Evolutionary conservation across 176 grass and related monocot genomes (phyloP).

Genomic region (Avena eriantha): DNA sequence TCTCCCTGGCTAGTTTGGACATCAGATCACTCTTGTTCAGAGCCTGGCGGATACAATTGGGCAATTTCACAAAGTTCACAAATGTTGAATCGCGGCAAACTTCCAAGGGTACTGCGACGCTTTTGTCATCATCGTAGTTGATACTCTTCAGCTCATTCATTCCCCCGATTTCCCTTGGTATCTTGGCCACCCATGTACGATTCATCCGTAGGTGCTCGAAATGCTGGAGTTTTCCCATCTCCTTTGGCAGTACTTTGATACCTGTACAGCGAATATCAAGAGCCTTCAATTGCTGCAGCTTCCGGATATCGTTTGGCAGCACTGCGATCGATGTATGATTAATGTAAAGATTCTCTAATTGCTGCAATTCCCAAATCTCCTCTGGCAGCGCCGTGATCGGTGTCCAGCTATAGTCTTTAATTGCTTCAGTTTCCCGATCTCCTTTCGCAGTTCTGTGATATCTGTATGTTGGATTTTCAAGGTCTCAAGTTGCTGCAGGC

Average conservation of each 20-base stretch:
- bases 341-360: background rate
- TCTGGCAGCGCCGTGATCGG: background rate
- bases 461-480: no score
- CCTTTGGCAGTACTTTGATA: no score
- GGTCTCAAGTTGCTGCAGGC: background rate
- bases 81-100: background rate
- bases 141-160: background rate
- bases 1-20: background rate
- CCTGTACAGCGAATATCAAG: no score
- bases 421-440: background rate
- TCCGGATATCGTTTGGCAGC: no score
- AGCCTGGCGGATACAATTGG: no score
- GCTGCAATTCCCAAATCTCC: background rate
- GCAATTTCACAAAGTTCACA: no score
- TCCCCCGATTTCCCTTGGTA: no score
- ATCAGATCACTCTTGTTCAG: background rate
- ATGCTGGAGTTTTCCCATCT: no score
- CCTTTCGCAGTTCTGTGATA: no score
- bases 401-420: background rate
- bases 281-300: background rate
- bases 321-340: accelerated
- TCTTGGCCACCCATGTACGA: no score
- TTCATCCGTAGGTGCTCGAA: no score
- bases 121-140: background rate
- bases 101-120: background rate